phyloP scores from a whole-genome alignment of 495 filamentous ascomycete species.

The Talaromyces ruber region DNA sequence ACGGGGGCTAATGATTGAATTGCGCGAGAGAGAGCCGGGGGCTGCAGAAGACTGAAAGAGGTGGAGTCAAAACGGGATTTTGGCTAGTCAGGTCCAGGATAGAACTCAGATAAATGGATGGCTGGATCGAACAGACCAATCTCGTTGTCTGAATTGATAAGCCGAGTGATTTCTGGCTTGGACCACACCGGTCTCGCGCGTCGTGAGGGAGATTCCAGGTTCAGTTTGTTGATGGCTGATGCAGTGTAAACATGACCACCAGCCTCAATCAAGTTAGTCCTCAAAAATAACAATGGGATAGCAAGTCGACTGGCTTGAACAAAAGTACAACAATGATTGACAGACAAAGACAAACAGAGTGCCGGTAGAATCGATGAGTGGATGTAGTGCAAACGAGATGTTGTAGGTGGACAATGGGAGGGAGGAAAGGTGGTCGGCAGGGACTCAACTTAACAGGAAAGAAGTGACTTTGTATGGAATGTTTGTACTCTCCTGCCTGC shows the following conservation, averaged over 20 bases:
- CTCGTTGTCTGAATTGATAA: neutral
- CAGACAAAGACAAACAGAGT: neutral
- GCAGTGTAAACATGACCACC: neutral
- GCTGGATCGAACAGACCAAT: neutral
- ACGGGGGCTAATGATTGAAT: neutral
- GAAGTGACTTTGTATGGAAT: neutral
- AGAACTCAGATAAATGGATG: neutral
- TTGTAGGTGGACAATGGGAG: neutral
- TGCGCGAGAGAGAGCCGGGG: neutral
- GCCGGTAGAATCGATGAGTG: neutral
- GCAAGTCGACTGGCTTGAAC: neutral
- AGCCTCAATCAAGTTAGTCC: neutral
- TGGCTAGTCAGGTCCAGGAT: conserved; percentile 1
- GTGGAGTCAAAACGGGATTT: conserved; percentile 1
- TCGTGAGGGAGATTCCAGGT: neutral
- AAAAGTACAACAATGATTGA: neutral
- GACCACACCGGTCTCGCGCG: neutral
- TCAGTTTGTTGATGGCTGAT: neutral
- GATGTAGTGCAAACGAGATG: neutral
- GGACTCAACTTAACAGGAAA: neutral
- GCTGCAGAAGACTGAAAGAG: neutral
- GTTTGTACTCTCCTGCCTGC: neutral
- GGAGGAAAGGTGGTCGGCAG: neutral
- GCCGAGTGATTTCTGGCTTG: neutral
- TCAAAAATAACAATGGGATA: neutral